phyloP scores from a whole-genome alignment of 2,329 filamentous ascomycete genomes.

The Domatiomyces catenatus region DNA sequence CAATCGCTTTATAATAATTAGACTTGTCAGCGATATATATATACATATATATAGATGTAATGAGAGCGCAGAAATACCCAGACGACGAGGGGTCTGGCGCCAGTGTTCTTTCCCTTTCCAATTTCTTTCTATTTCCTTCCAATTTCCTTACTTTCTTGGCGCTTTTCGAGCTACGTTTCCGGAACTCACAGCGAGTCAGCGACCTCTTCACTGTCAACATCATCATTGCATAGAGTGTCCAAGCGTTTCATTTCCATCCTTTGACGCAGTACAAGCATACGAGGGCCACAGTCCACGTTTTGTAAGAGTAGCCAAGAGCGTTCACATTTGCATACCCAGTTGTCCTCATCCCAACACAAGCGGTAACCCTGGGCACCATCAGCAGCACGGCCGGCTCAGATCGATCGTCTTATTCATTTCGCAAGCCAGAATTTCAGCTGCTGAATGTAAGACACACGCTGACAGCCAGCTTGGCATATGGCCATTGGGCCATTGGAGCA shows the following conservation, averaged over 20 bases:
- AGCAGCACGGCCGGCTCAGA: background rate
- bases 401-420: background rate
- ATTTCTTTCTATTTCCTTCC: too few species aligned
- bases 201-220: background rate
- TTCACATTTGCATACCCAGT: background rate
- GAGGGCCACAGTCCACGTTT: background rate
- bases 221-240: background rate
- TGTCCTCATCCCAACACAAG: background rate
- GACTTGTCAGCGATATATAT: background rate
- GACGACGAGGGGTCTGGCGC: too few species aligned
- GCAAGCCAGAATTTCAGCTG: background rate
- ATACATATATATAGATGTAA: background rate
- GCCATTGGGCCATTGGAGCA: background rate
- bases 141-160: background rate
- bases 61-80: background rate
- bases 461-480: background rate
- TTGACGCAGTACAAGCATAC: background rate
- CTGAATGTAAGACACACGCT: background rate
- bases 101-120: too few species aligned
- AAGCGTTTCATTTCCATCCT: background rate
- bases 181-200: background rate
- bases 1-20: background rate
- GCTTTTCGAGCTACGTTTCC: background rate
- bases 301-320: background rate
- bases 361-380: background rate